These are phyloP conservation scores for Pseudocercospora eumusae DNA, from an alignment of 2,329 filamentous ascomycete genomes.

Conservation along the genomic window DNA sequence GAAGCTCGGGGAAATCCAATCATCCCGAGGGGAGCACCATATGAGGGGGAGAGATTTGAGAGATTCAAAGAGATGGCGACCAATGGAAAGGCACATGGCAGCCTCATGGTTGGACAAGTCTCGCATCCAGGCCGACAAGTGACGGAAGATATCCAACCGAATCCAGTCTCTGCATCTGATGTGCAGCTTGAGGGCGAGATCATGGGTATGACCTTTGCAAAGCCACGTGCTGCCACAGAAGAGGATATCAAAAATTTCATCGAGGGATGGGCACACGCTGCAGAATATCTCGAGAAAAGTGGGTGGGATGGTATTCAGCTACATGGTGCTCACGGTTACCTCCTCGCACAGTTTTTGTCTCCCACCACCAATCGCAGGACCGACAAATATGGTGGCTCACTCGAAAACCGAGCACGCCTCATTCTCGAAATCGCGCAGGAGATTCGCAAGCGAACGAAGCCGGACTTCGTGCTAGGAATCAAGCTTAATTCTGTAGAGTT, in stretches of 20 bases:
- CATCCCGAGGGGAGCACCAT: slow-evolving; percentile 56
- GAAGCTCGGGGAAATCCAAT: slow-evolving; percentile 54
- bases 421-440: slow-evolving; percentile 46
- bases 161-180: slow-evolving; percentile 56
- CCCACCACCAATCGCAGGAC: slow-evolving; percentile 47
- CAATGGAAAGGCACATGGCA: slow-evolving; percentile 58
- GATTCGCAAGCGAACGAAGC: slow-evolving; percentile 42
- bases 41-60: slow-evolving; percentile 60
- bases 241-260: slow-evolving; percentile 60
- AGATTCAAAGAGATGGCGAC: slow-evolving; percentile 59
- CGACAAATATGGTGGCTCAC: slow-evolving; percentile 48
- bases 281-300: slow-evolving; percentile 62
- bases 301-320: slow-evolving; percentile 58
- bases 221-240: slow-evolving; percentile 56
- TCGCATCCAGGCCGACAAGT: slow-evolving; percentile 64
- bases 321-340: slow-evolving; percentile 50
- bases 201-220: slow-evolving; percentile 55
- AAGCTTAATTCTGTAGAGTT: slow-evolving; percentile 62
- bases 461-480: slow-evolving; percentile 54
- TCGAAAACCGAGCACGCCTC: slow-evolving; percentile 47
- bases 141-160: slow-evolving; percentile 46
- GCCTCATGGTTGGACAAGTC: slow-evolving; percentile 61
- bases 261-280: slow-evolving; percentile 62
- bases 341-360: slow-evolving; percentile 49
- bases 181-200: slow-evolving; percentile 48